Percentiles rank a stretch among this genome's conserved stretches.
phyloP scores from a whole-genome alignment of 352 stramenopile genomes.

The Hyaloperonospora arabidopsidis region DNA sequence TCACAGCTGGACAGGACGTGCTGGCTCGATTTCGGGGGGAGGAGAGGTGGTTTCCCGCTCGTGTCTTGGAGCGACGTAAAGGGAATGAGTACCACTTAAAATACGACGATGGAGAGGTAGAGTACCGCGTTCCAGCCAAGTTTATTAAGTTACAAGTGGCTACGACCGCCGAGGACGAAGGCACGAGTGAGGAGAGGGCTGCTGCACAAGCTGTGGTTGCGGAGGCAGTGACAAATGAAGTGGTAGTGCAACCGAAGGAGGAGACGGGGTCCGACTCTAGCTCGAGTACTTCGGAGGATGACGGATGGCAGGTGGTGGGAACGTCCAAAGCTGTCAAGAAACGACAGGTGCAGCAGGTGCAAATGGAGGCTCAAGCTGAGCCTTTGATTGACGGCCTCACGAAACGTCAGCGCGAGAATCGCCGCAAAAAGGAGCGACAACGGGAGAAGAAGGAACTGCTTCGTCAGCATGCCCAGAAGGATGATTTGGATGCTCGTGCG shows the following conservation, averaged over 20 bases:
- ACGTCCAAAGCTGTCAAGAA: conserved; percentile 19
- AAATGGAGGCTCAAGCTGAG: conserved; percentile 11
- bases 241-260: neutral
- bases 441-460: conserved; percentile 68
- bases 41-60: conserved; percentile 54
- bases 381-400: conserved; percentile 46
- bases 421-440: conserved; percentile 70
- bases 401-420: conserved; percentile 73
- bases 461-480: conserved; percentile 56
- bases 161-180: conserved; percentile 14
- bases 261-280: conserved; percentile 11
- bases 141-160: conserved; percentile 31
- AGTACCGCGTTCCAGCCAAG: conserved; percentile 55
- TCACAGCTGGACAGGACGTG: conserved; percentile 41
- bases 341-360: conserved; percentile 12
- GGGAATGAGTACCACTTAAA: conserved; percentile 64
- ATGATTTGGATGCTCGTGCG: conserved; percentile 58
- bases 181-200: conserved; percentile 3
- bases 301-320: conserved; percentile 69
- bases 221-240: conserved; percentile 8
- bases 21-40: conserved; percentile 53
- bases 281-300: conserved; percentile 33
- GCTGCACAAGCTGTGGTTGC: conserved; percentile 5
- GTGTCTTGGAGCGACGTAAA: conserved; percentile 59
- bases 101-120: conserved; percentile 71